Evolutionary conservation across 495 filamentous ascomycete species (phyloP).

Genomic region (Glarea lozoyensis): DNA sequence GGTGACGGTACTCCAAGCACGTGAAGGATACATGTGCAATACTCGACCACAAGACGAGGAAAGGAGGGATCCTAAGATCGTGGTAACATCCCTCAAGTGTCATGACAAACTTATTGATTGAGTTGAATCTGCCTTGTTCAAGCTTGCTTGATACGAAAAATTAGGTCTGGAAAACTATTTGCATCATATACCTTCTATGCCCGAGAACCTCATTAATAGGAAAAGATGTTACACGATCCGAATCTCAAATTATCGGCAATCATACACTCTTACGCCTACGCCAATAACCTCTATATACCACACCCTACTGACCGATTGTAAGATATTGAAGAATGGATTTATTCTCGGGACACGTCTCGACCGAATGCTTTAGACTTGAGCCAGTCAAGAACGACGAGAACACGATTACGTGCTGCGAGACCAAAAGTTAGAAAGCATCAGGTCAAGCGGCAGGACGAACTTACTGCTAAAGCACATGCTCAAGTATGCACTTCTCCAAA

Average conservation of each 20-base stretch:
- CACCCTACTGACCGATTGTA: not conserved
- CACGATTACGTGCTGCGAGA: conserved; percentile 68
- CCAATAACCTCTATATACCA: not conserved
- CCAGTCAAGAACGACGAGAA: conserved; percentile 92
- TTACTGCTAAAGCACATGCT: conserved; percentile 99
- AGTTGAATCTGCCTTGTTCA: no score
- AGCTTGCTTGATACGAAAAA: no score
- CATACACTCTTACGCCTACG: not conserved
- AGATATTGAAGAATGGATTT: conserved; percentile 30
- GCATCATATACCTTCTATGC: no score
- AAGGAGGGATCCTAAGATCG: no score
- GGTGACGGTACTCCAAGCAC: no score
- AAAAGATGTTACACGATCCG: conserved; percentile 3
- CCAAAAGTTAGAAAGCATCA: conserved; percentile 12
- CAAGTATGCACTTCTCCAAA: conserved; percentile 96
- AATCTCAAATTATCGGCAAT: not conserved
- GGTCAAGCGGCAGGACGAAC: conserved; percentile 27
- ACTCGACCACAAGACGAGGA: no score
- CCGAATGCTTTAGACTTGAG: conserved; percentile 91
- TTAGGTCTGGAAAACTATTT: no score
- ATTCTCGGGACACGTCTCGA: conserved; percentile 91
- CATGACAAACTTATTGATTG: no score
- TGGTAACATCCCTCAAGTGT: no score
- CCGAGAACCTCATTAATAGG: conserved; percentile 11
- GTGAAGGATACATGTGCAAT: no score